Conservation (phyloP, 306 rosid species). For the Phaseolus lunatus region DNA sequence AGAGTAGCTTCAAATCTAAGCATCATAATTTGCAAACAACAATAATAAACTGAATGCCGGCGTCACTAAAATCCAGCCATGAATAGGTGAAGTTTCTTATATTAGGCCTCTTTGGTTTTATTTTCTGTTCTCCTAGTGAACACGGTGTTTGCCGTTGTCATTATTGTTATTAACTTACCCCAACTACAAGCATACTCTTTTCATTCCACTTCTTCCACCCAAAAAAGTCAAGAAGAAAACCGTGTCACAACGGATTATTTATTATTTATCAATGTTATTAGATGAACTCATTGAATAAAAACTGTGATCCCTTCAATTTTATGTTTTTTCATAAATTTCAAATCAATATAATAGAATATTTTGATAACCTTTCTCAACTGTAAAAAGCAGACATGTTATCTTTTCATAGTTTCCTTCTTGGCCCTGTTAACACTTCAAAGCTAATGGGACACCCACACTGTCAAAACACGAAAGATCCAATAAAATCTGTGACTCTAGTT, state of each 20-base stretch:
- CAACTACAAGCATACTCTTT: background rate
- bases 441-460: too few relatives aligned
- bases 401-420: background rate
- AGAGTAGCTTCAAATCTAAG: constrained; percentile 61
- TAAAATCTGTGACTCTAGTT: too few relatives aligned
- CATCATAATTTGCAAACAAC: constrained; percentile 33
- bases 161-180: constrained; percentile 24
- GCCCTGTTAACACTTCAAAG: background rate
- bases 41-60: constrained; percentile 47
- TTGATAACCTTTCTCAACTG: background rate
- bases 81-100: background rate
- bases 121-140: background rate
- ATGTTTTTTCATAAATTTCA: too few relatives aligned
- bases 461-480: too few relatives aligned
- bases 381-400: background rate
- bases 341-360: background rate
- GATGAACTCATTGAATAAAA: too few relatives aligned
- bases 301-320: too few relatives aligned
- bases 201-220: background rate
- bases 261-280: too few relatives aligned
- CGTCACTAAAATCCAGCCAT: constrained; percentile 30
- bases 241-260: too few relatives aligned
- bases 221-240: background rate
- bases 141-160: constrained; percentile 33
- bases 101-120: constrained; percentile 4